These are phyloP conservation scores for Paracoccidioides brasiliensis DNA, from an alignment of 2,329 filamentous ascomycete genomes.

Conservation along the genomic window DNA sequence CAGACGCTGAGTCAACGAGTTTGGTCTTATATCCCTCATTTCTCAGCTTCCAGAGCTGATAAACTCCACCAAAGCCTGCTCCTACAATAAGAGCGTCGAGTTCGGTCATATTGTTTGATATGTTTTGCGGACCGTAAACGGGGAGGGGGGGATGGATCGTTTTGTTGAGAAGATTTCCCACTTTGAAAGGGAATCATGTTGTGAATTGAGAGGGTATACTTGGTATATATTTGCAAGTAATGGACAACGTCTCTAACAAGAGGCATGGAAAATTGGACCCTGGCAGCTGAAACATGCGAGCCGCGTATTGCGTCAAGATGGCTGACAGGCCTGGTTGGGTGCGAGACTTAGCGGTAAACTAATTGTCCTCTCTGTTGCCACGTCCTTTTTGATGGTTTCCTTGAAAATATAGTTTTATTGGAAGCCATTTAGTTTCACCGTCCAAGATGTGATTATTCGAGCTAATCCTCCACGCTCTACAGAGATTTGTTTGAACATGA, in stretches of 20 bases:
- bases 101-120: not conserved
- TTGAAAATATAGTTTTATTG: not conserved
- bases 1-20: constrained; percentile 41
- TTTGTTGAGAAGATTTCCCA: not conserved
- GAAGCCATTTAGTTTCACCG: not conserved
- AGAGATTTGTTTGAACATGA: not conserved
- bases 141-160: not conserved
- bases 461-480: not conserved
- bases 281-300: no score
- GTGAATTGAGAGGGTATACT: not conserved
- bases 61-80: constrained; percentile 31
- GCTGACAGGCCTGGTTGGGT: not conserved
- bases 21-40: constrained; percentile 37
- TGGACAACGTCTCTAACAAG: not conserved
- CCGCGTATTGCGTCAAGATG: no score
- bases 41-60: constrained; percentile 40
- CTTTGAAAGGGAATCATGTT: not conserved
- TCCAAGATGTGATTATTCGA: not conserved
- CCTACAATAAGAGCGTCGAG: constrained; percentile 21
- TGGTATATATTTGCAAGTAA: not conserved
- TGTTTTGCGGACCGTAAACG: not conserved
- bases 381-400: not conserved
- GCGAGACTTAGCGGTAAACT: not conserved
- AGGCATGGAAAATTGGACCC: not conserved
- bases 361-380: not conserved